These are phyloP conservation scores for Plasmodium gonderi DNA, from an alignment of 169 alveolate genomes.

Conservation along the genomic window DNA sequence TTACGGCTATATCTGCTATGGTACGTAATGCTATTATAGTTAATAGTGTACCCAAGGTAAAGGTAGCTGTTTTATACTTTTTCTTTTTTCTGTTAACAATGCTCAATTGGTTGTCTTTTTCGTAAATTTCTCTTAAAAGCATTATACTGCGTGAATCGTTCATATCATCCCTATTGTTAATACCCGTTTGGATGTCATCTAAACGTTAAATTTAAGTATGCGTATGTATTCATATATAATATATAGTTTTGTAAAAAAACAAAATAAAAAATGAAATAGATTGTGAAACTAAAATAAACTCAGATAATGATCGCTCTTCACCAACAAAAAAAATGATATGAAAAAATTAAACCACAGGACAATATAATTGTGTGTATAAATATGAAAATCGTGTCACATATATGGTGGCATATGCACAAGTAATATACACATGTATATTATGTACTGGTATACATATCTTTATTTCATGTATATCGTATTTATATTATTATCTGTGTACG, in stretches of 20 bases:
- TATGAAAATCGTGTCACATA: too few relatives aligned
- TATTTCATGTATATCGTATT: too few relatives aligned
- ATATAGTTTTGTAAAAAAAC: neutral
- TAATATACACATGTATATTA: too few relatives aligned
- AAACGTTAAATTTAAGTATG: neutral
- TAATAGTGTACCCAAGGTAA: conserved; percentile 17
- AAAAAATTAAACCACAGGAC: neutral
- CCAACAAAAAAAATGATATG: too few relatives aligned
- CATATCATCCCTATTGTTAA: neutral
- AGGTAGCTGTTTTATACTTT: conserved; percentile 42
- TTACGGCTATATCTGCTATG: neutral
- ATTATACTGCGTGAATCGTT: conserved; percentile 16
- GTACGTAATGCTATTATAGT: conserved; percentile 17
- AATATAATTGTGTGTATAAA: too few relatives aligned
- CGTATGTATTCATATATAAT: neutral
- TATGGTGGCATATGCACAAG: too few relatives aligned
- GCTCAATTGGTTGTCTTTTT: conserved; percentile 28
- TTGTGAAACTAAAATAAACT: neutral
- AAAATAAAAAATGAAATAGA: neutral
- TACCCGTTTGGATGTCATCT: neutral
- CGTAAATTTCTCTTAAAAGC: conserved; percentile 48
- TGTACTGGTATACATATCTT: too few relatives aligned
- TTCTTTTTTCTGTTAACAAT: conserved; percentile 30
- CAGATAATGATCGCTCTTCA: neutral
- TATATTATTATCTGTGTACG: too few relatives aligned